phyloP scores from a whole-genome alignment of 139 green algal species.

The Tetradesmus obliquus region DNA sequence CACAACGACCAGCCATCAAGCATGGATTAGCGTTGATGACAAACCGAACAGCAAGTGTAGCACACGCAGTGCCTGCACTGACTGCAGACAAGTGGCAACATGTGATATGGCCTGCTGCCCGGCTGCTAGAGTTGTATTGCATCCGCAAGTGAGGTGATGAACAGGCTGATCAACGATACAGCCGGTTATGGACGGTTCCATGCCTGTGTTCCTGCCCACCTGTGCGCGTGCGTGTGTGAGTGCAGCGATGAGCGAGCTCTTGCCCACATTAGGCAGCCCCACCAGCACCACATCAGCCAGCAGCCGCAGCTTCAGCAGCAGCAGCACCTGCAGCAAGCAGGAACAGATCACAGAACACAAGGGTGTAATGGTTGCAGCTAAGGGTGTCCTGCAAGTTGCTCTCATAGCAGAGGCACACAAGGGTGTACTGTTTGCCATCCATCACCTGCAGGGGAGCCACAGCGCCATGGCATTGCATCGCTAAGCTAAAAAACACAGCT shows the following conservation, averaged over 20 bases:
- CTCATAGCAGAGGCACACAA: no score
- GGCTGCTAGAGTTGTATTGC: no score
- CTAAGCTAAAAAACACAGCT: neutral
- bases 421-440: no score
- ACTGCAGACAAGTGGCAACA: neutral
- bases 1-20: no score
- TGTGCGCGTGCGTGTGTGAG: slow-evolving; percentile 66
- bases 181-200: no score
- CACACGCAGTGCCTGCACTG: no score
- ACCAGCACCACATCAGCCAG: slow-evolving; percentile 76
- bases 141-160: no score
- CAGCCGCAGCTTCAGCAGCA: slow-evolving; percentile 62
- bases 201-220: slow-evolving; percentile 41
- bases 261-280: slow-evolving; percentile 76
- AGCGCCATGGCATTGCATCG: neutral
- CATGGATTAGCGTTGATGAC: no score
- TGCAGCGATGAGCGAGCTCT: slow-evolving; percentile 74
- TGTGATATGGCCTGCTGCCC: neutral
- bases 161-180: no score
- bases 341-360: neutral
- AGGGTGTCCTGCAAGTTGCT: no score
- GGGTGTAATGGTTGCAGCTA: neutral
- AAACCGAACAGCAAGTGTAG: neutral
- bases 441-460: neutral
- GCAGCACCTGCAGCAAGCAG: slow-evolving; percentile 20